phyloP scores from a whole-genome alignment of 768 basidiomycete genomes.

The Russula emetica region DNA sequence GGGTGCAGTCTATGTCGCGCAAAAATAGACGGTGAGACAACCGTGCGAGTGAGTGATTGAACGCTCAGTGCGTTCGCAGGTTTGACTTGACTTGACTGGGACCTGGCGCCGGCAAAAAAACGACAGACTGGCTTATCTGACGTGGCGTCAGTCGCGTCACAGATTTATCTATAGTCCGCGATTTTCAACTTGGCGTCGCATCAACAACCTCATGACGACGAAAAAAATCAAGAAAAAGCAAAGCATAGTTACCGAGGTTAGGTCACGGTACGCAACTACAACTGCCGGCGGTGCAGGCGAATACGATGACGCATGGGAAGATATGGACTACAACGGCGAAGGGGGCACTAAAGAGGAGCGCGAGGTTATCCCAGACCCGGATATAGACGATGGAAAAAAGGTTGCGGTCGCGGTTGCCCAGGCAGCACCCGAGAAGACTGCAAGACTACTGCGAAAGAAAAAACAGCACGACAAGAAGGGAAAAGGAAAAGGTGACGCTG shows the following conservation, averaged over 20 bases:
- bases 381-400: background rate
- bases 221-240: slow-evolving; percentile 66
- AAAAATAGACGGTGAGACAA: slow-evolving; percentile 8
- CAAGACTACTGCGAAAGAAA: slow-evolving; percentile 4
- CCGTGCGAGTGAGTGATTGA: slow-evolving; percentile 14
- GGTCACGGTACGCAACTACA: slow-evolving; percentile 24
- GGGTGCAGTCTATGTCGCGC: slow-evolving; percentile 3
- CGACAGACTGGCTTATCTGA: background rate
- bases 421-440: background rate
- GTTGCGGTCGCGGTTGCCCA: background rate
- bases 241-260: slow-evolving; percentile 35
- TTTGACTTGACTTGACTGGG: slow-evolving; percentile 22
- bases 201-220: slow-evolving; percentile 57
- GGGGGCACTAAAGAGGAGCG: background rate
- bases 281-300: slow-evolving; percentile 25
- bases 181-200: background rate
- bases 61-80: slow-evolving; percentile 7
- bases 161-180: background rate
- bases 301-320: slow-evolving; percentile 29
- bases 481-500: background rate
- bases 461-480: slow-evolving; percentile 2
- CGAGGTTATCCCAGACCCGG: background rate
- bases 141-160: slow-evolving; percentile 19
- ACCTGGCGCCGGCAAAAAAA: slow-evolving; percentile 11
- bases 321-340: background rate